These are phyloP conservation scores for Diplodia scrobiculata DNA, from an alignment of 2,329 filamentous ascomycete genomes.

Conservation along the genomic window DNA sequence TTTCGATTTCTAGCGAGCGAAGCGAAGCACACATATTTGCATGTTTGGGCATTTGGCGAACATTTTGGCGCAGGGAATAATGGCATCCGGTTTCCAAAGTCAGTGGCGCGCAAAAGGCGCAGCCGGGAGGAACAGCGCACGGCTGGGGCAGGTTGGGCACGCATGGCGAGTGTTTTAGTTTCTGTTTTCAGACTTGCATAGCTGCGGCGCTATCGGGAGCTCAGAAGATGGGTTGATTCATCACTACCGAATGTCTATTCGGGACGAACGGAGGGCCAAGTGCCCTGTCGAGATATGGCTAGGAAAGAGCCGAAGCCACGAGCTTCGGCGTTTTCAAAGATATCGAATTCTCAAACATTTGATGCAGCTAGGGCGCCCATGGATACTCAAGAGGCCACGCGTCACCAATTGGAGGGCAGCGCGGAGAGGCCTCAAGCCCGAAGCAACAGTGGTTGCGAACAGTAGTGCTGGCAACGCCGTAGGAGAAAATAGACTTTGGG, in stretches of 20 bases:
- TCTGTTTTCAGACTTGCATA: constrained; percentile 24
- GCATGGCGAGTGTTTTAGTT: constrained; percentile 18
- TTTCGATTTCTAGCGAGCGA: constrained; percentile 14
- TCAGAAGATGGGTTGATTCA: constrained; percentile 2
- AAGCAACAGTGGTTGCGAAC: constrained; percentile 14
- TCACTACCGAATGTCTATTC: constrained; percentile 7
- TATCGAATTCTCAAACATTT: constrained; percentile 19
- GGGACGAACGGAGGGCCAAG: constrained; percentile 9
- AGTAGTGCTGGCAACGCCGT: background rate
- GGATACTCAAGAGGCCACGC: constrained; percentile 8
- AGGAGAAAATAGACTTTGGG: constrained; percentile 24
- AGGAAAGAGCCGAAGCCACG: constrained; percentile 14
- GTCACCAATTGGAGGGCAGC: constrained; percentile 9
- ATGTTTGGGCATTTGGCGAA: constrained; percentile 14
- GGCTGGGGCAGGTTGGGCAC: constrained; percentile 3
- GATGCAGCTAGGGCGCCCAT: constrained; percentile 1
- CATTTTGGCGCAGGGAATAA: constrained; percentile 16
- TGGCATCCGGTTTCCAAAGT: constrained; percentile 1
- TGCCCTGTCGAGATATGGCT: constrained; percentile 19
- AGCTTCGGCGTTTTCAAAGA: constrained; percentile 5
- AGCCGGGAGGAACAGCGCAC: background rate
- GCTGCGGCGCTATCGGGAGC: constrained; percentile 25
- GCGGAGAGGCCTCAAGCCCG: background rate
- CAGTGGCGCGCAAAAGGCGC: background rate
- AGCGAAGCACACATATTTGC: constrained; percentile 21